phyloP scores from a whole-genome alignment of 176 grass and related monocot genomes.

The Miscanthus lutarioriparius region DNA sequence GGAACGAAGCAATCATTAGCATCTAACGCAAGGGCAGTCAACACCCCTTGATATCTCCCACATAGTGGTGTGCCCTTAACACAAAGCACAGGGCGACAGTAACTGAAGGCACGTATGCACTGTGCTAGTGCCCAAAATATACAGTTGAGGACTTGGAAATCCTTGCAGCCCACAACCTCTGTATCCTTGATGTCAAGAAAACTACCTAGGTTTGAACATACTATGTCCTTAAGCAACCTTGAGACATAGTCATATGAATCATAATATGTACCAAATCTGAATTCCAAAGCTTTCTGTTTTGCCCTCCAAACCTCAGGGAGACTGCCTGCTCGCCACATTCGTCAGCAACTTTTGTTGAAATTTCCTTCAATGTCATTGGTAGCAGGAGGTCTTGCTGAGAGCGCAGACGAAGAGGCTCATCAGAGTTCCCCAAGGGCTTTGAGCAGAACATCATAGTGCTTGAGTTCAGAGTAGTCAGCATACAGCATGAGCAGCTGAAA shows the following conservation, averaged over 20 bases:
- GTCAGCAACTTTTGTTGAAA: background rate
- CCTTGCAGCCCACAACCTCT: constrained; percentile 16
- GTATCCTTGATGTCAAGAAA: constrained; percentile 26
- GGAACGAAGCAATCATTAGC: background rate
- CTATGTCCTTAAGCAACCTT: background rate
- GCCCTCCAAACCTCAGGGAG: constrained; percentile 1
- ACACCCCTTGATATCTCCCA: constrained; percentile 36
- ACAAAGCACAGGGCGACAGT: constrained; percentile 35
- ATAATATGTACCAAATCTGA: constrained; percentile 12
- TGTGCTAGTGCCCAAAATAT: constrained; percentile 26
- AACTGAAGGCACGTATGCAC: constrained; percentile 3
- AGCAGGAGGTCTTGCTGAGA: background rate
- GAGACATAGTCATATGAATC: constrained; percentile 27
- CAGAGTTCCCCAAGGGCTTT: background rate
- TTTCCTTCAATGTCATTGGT: constrained; percentile 1
- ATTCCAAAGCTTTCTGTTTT: constrained; percentile 1
- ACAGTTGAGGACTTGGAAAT: constrained; percentile 16
- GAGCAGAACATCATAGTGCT: background rate
- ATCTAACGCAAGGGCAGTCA: background rate
- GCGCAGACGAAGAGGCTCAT: background rate
- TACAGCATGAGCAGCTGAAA: background rate
- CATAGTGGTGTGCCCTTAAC: constrained; percentile 28
- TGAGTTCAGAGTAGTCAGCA: background rate
- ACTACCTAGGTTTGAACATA: background rate
- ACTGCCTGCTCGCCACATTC: background rate